Percentiles rank a stretch among this genome's conserved stretches.
Evolutionary conservation across 108 stramenopile species (phyloP).

Genomic region (Pseudonitzschia delicatissima): DNA sequence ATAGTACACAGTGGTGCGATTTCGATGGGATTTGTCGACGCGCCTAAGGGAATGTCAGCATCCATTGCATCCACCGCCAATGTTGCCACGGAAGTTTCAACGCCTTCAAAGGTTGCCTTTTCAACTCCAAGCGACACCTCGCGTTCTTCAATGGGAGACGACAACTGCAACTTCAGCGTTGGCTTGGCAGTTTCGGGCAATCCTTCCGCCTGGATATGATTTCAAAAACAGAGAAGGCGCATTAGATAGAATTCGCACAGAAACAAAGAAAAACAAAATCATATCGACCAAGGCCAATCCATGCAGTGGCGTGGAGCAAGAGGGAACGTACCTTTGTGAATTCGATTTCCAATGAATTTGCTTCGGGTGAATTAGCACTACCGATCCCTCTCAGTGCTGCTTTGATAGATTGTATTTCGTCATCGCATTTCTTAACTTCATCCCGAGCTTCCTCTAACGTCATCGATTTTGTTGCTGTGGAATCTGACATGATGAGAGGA

Average conservation of each 20-base stretch:
- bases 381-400: constrained; percentile 45
- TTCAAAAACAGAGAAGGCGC: too few relatives aligned
- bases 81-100: constrained; percentile 65
- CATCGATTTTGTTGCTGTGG: not conserved
- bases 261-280: not conserved
- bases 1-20: constrained; percentile 51
- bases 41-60: constrained; percentile 49
- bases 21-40: constrained; percentile 49
- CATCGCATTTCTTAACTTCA: constrained; percentile 68
- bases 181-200: constrained; percentile 46
- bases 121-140: constrained; percentile 18
- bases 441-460: constrained; percentile 30
- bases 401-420: constrained; percentile 75
- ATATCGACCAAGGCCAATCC: not conserved
- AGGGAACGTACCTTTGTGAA: constrained; percentile 40
- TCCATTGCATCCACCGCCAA: constrained; percentile 52
- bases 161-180: constrained; percentile 57
- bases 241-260: not conserved
- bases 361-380: constrained; percentile 12
- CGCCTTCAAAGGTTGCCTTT: constrained; percentile 43
- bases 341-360: constrained; percentile 49
- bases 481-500: too few relatives aligned
- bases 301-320: not conserved
- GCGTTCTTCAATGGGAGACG: constrained; percentile 72
- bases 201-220: constrained; percentile 47